Evolutionary conservation across 1,284 basidiomycete species (phyloP), one percentile per base, ranked within the genome.

Genomic region (Cryptococcus neoformans): DNA sequence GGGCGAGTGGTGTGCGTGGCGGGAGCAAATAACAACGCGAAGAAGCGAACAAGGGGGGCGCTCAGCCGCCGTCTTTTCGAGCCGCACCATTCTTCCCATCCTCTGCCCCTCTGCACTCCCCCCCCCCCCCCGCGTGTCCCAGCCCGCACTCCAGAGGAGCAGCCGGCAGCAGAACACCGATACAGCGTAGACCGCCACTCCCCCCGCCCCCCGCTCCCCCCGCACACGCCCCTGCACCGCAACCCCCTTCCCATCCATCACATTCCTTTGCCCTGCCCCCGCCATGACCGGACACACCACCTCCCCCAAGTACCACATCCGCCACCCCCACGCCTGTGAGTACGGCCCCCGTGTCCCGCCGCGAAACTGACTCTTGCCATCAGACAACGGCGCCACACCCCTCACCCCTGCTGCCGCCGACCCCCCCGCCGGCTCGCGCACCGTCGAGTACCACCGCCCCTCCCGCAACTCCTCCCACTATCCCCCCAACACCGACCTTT

Each of bases 331-430:
- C 53, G 62, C 66, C 41, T 76, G 75, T 77, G 49, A 67, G 75
- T 71, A 17, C 12, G 17, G 38, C n/a, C n/a, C n/a, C n/a, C n/a
- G n/a, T n/a, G n/a, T n/a, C n/a, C n/a, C n/a, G n/a, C n/a, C n/a
- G n/a, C n/a, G n/a, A n/a, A n/a, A n/a, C n/a, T n/a, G n/a, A n/a
- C n/a, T n/a, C n/a, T n/a, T n/a, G n/a, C 28, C 16, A 44, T n/a
- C 57, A 78, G 76, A 78, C 63, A 76, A 67, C 56, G 76, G 76
- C 40, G 76, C 76, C 17, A 76, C 73, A 4, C 74, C 76, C 16
- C 67, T 74, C 62, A 54, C 69, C 11, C 65, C 70, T 45, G 62
- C 58, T 46, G 21, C 21, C 21, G 21, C 21, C 21, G 53, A 58
- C 51, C 45, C 55, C 2, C 57, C 63, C 21, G 50, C 62, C 38